A percentile compares a stretch with the other conserved stretches of the same genome.
phyloP scores from a whole-genome alignment of 306 rosid genomes.

The Trifolium dubium region DNA sequence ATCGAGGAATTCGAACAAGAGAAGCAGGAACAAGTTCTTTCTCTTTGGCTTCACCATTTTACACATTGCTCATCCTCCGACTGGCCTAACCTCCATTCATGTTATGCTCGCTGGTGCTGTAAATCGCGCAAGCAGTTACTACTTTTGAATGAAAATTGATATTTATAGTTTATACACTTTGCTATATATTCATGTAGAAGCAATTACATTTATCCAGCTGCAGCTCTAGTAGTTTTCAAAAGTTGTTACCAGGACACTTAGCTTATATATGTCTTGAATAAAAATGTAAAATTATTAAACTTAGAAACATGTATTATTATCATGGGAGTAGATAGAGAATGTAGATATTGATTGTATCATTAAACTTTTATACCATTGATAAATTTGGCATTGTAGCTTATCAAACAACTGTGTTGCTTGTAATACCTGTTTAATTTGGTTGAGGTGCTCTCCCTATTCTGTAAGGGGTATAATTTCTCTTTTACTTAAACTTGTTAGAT shows the following conservation, averaged over 20 bases:
- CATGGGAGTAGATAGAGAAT: not conserved
- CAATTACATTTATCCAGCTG: not conserved
- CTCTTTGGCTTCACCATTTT: slow-evolving; percentile 84
- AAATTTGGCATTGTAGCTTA: not conserved
- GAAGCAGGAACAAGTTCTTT: slow-evolving; percentile 68
- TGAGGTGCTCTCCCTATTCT: not conserved
- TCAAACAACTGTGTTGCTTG: not conserved
- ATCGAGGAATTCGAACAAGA: slow-evolving; percentile 55
- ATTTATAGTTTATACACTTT: slow-evolving; percentile 2
- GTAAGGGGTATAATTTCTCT: not conserved
- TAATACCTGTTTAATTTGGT: not conserved
- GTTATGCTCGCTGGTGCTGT: slow-evolving; percentile 71
- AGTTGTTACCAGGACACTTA: no score
- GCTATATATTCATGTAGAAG: not conserved
- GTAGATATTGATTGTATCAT: not conserved
- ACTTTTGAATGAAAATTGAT: slow-evolving; percentile 30
- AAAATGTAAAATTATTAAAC: no score
- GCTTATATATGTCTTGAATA: no score
- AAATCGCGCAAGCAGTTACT: slow-evolving; percentile 64
- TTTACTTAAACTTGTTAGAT: not conserved
- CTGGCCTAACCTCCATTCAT: slow-evolving; percentile 80
- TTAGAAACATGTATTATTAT: not conserved
- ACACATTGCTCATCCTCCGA: slow-evolving; percentile 66
- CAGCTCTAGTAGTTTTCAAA: slow-evolving; percentile 1
- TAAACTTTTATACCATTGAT: slow-evolving; percentile 13